Conservation (phyloP, 306 rosid species). For the Fragaria ananassa region DNA sequence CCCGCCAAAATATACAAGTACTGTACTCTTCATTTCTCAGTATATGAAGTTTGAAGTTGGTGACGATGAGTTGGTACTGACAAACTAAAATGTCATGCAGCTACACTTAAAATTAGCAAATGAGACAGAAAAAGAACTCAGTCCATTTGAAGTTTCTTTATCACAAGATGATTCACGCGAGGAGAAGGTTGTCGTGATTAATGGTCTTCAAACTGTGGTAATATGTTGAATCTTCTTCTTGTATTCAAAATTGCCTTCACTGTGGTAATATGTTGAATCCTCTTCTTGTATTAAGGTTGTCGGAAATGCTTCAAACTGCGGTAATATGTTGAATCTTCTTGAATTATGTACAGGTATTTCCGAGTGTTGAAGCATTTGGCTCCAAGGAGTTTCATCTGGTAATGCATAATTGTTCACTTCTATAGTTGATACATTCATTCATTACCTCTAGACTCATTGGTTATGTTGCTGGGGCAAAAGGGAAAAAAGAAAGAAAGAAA, state of each 20-base stretch:
- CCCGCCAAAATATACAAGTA: too few species aligned
- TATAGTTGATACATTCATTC: too few species aligned
- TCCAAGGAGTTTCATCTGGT: conserved; percentile 51
- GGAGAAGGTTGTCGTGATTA: conserved; percentile 60
- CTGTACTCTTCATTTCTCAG: conserved; percentile 4
- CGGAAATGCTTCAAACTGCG: too few species aligned
- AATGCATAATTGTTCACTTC: too few species aligned
- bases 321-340: background rate
- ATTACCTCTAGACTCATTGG: too few species aligned
- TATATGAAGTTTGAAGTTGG: background rate
- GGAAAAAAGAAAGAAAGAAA: too few species aligned
- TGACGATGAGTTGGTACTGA: conserved; percentile 26
- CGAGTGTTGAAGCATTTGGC: conserved; percentile 37
- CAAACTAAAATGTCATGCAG: conserved; percentile 47
- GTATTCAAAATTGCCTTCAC: background rate
- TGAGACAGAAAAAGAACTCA: conserved; percentile 71
- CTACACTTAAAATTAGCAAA: conserved; percentile 64
- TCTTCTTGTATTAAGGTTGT: too few species aligned
- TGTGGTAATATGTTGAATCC: too few species aligned
- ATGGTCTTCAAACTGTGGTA: conserved; percentile 89
- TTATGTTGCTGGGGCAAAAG: too few species aligned
- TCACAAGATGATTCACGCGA: conserved; percentile 48
- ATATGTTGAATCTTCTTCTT: conserved; percentile 8
- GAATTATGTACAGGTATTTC: conserved; percentile 33
- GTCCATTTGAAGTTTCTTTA: conserved; percentile 83